Percentiles rank a stretch among this genome's conserved stretches.
phyloP scores from a whole-genome alignment of 169 alveolate genomes.

The Neospora caninum region DNA sequence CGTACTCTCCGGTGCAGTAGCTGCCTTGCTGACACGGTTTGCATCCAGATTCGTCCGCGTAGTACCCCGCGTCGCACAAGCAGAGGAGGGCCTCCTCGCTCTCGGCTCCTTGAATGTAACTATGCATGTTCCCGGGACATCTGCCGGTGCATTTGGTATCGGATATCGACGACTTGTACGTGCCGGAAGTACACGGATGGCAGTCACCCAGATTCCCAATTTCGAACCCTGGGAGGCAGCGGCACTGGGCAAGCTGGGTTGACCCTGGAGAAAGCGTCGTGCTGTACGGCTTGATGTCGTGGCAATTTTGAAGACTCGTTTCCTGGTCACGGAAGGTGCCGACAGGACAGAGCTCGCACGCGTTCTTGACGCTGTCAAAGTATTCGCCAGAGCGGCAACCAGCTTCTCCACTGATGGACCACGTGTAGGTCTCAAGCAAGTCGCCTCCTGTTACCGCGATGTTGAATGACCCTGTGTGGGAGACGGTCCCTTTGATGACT shows the following conservation, averaged over 20 bases:
- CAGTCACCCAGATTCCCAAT: constrained; percentile 62
- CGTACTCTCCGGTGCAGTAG: constrained; percentile 51
- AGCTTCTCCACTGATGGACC: constrained; percentile 60
- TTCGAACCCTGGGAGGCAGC: constrained; percentile 63
- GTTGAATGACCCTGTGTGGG: constrained; percentile 54
- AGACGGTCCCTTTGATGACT: constrained; percentile 49
- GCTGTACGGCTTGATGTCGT: constrained; percentile 57
- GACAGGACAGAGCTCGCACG: constrained; percentile 65
- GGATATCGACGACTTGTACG: constrained; percentile 60
- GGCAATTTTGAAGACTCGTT: constrained; percentile 51
- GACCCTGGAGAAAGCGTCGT: constrained; percentile 64
- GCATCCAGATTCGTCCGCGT: constrained; percentile 46
- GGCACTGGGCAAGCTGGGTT: constrained; percentile 62
- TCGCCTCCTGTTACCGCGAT: constrained; percentile 63
- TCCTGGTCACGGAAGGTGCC: constrained; percentile 69
- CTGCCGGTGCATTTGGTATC: constrained; percentile 68
- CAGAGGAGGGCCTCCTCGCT: constrained; percentile 58
- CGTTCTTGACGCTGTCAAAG: constrained; percentile 30
- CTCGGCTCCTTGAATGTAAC: constrained; percentile 59
- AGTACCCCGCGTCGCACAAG: constrained; percentile 64
- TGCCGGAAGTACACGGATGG: constrained; percentile 65
- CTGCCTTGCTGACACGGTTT: constrained; percentile 59
- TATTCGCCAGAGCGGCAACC: constrained; percentile 66
- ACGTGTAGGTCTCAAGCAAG: constrained; percentile 55
- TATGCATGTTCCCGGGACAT: constrained; percentile 66